These are phyloP conservation scores for Marasmius oreades DNA, from an alignment of 1,284 basidiomycete genomes.

Conservation along the genomic window DNA sequence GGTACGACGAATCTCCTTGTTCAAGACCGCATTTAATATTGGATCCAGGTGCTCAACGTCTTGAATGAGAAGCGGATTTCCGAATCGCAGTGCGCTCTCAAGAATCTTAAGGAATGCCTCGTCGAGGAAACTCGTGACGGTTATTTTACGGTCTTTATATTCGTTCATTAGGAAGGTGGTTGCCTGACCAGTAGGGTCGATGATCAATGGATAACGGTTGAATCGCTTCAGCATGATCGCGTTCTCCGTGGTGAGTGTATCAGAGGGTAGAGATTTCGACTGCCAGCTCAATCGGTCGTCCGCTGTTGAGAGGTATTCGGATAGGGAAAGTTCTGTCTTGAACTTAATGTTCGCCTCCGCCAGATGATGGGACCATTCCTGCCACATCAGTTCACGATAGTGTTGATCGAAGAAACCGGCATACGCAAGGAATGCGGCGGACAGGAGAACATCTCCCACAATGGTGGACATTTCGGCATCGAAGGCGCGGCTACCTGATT, in stretches of 20 bases:
- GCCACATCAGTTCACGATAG: slow-evolving; percentile 97
- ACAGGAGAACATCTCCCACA: slow-evolving; percentile 94
- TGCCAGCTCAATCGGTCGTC: slow-evolving; percentile 97
- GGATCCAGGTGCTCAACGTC: slow-evolving; percentile 99
- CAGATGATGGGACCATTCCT: slow-evolving; percentile 90
- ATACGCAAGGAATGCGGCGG: slow-evolving; percentile 96
- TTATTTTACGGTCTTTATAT: slow-evolving; percentile 95
- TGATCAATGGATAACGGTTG: slow-evolving; percentile 96
- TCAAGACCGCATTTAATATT: slow-evolving; percentile 96
- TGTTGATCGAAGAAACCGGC: slow-evolving; percentile 99
- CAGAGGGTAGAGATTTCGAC: slow-evolving; percentile 89
- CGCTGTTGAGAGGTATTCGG: slow-evolving; percentile 96
- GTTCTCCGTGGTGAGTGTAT: slow-evolving; percentile 96
- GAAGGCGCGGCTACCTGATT: slow-evolving; percentile 92
- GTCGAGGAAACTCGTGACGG: slow-evolving; percentile 97
- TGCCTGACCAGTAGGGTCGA: slow-evolving; percentile 99
- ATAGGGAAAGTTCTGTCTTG: slow-evolving; percentile 89
- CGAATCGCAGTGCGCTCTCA: slow-evolving; percentile 98
- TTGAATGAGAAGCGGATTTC: slow-evolving; percentile 95
- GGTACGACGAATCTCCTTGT: slow-evolving; percentile 93
- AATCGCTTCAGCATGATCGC: slow-evolving; percentile 99
- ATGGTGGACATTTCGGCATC: slow-evolving; percentile 99
- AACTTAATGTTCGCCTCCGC: slow-evolving; percentile 88
- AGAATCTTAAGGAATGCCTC: slow-evolving; percentile 98
- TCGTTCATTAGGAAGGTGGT: slow-evolving; percentile 93